Evolutionary conservation across 2,329 filamentous ascomycete genomes (phyloP).

Genomic region (Dactylonectria estremocensis): DNA sequence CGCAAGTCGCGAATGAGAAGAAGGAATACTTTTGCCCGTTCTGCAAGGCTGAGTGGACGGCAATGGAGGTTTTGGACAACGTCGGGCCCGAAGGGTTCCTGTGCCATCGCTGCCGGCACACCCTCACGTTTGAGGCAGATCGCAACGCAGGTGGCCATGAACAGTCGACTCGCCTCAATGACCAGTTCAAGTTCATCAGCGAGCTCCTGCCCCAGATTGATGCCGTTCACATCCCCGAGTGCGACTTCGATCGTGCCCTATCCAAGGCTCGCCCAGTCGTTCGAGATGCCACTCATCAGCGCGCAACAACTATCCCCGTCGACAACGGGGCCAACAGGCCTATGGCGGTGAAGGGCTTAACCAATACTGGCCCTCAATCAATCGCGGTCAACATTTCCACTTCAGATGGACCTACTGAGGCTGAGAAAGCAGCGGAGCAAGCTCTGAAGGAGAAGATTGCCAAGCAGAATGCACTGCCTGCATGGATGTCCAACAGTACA

Average conservation of each 20-base stretch:
- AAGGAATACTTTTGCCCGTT: conserved; percentile 91
- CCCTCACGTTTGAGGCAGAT: conserved; percentile 77
- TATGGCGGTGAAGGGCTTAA: conserved; percentile 78
- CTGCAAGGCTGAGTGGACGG: conserved; percentile 90
- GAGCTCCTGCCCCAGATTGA: conserved; percentile 84
- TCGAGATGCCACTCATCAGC: conserved; percentile 78
- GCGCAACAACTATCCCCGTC: conserved; percentile 71
- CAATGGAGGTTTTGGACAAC: conserved; percentile 89
- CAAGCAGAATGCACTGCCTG: conserved; percentile 78
- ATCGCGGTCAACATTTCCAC: conserved; percentile 80
- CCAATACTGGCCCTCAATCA: conserved; percentile 76
- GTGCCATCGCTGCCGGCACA: conserved; percentile 82
- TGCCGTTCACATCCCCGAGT: conserved; percentile 79
- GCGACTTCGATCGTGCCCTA: conserved; percentile 80
- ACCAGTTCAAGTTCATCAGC: conserved; percentile 84
- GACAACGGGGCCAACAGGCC: conserved; percentile 69
- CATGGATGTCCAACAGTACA: conserved; percentile 81
- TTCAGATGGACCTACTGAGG: conserved; percentile 75
- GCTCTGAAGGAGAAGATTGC: conserved; percentile 77
- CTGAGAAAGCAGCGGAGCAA: conserved; percentile 75
- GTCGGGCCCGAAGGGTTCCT: conserved; percentile 80
- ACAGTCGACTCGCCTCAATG: conserved; percentile 81
- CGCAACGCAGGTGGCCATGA: conserved; percentile 80
- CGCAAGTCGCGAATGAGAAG: conserved; percentile 84
- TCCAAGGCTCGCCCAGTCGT: conserved; percentile 74